A percentile compares a stretch with the other conserved stretches of the same genome.
These are phyloP conservation scores for Ceratocystis albifundus DNA, from an alignment of 2,329 filamentous ascomycete species.

Conservation along the genomic window DNA sequence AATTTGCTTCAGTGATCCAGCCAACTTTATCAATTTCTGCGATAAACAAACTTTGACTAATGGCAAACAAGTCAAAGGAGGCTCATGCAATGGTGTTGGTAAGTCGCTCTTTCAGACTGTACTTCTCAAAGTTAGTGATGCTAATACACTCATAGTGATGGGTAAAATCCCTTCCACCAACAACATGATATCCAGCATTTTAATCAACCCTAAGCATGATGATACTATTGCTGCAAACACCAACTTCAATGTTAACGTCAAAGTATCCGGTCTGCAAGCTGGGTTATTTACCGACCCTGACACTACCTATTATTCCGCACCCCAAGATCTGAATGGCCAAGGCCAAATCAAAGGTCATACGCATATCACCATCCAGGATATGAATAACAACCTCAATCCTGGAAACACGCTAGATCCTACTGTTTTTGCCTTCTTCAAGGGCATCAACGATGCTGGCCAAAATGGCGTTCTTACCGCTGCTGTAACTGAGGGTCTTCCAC, in stretches of 20 bases:
- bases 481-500: slow-evolving; percentile 47
- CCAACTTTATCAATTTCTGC: slow-evolving; percentile 56
- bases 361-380: slow-evolving; percentile 47
- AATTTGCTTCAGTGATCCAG: slow-evolving; percentile 36
- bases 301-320: slow-evolving; percentile 49
- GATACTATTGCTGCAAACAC: slow-evolving; percentile 37
- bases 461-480: slow-evolving; percentile 42
- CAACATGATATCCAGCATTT: slow-evolving; percentile 48
- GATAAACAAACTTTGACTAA: slow-evolving; percentile 45
- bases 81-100: slow-evolving; percentile 55
- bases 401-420: slow-evolving; percentile 41
- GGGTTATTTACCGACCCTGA: slow-evolving; percentile 52
- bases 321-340: slow-evolving; percentile 39
- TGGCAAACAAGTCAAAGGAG: slow-evolving; percentile 44
- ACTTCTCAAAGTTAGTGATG: slow-evolving; percentile 17
- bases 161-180: slow-evolving; percentile 45
- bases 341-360: slow-evolving; percentile 48
- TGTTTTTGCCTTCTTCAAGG: slow-evolving; percentile 53
- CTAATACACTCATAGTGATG: slow-evolving; percentile 36
- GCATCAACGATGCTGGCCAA: slow-evolving; percentile 50
- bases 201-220: slow-evolving; percentile 42
- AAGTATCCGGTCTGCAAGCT: slow-evolving; percentile 42
- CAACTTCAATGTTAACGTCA: slow-evolving; percentile 44
- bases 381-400: slow-evolving; percentile 42
- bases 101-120: slow-evolving; percentile 28